Evolutionary conservation across 2,329 filamentous ascomycete genomes (phyloP), one percentile per base, ranked within the genome.

Genomic region (Pestalotiopsis sp.): DNA sequence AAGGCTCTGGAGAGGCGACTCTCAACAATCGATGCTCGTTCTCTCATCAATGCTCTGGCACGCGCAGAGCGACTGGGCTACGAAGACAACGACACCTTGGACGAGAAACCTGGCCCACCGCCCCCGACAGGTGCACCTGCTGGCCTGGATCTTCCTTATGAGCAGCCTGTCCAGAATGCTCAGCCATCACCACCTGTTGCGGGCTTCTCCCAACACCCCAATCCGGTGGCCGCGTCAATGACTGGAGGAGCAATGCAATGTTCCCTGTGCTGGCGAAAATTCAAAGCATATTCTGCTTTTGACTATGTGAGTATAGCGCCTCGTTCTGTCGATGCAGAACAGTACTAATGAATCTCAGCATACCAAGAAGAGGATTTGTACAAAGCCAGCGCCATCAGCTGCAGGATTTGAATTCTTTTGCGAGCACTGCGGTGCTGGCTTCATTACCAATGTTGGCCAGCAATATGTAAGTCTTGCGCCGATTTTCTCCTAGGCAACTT

Each of bases 31-130:
- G 82, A 83, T 11, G 86, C 86, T 1, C 83, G 85, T 31, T 81
- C 84, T 14, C 81, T 90, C 3, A 84, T 90, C 66, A 89, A 89
- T 68, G 85, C 86, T 14, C 81, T 90, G 23, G 87, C 87, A 2
- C 81, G 84, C 45, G 86, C 87, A 1, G 86, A 88, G 72, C 85
- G 88, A 2, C 81, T 90, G 0, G 88, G 88, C 2, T 90, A 89
- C 67, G 84, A 88, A 64, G 78, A 80, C 0, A 77, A 79, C 39
- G 87, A 89, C 67, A 79, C 86, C 3, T 78, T 87, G 13, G 82
- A 84, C 39, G 83, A 85, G 23, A 41, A 17, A 76, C n/a, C 36
- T 64, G 61, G 36, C 36, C 36, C 61, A 1, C n/a, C 59, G 59
- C 59, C 59, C n/a, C 17, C 31, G 31, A 36, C 25, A 20, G 59